These are phyloP conservation scores for Solanum phureja DNA, from an alignment of 257 asterid species.

Conservation along the genomic window DNA sequence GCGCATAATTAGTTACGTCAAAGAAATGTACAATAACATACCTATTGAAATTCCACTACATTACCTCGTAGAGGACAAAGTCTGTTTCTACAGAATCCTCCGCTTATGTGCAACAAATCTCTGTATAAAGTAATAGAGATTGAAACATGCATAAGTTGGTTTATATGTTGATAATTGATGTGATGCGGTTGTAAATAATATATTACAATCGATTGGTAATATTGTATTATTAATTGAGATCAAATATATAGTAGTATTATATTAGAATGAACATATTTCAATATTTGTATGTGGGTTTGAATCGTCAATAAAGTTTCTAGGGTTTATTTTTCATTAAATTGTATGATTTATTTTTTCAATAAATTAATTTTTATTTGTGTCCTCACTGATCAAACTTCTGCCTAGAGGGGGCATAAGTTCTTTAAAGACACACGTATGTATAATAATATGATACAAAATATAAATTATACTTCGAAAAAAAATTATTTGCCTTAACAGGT, in stretches of 20 bases:
- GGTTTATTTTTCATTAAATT: background rate
- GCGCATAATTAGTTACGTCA: background rate
- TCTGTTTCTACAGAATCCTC: background rate
- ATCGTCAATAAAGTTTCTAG: background rate
- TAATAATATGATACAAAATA: background rate
- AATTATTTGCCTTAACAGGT: background rate
- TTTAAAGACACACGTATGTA: background rate
- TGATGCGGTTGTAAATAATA: too few species aligned
- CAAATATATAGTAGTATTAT: background rate
- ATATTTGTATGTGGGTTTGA: background rate
- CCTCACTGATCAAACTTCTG: background rate
- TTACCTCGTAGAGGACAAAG: background rate
- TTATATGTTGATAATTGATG: too few species aligned
- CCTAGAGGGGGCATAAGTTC: background rate
- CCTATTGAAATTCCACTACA: too few species aligned
- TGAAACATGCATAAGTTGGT: too few species aligned
- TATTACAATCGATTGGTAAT: background rate
- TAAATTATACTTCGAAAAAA: background rate
- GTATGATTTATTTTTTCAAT: background rate
- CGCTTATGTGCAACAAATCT: background rate
- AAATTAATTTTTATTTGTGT: background rate
- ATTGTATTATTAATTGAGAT: background rate
- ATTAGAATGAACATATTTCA: background rate
- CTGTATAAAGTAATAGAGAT: background rate
- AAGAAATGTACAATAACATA: background rate